These are phyloP conservation scores for Sclerotinia glacialis DNA, from an alignment of 2,329 filamentous ascomycete species.

Conservation along the genomic window DNA sequence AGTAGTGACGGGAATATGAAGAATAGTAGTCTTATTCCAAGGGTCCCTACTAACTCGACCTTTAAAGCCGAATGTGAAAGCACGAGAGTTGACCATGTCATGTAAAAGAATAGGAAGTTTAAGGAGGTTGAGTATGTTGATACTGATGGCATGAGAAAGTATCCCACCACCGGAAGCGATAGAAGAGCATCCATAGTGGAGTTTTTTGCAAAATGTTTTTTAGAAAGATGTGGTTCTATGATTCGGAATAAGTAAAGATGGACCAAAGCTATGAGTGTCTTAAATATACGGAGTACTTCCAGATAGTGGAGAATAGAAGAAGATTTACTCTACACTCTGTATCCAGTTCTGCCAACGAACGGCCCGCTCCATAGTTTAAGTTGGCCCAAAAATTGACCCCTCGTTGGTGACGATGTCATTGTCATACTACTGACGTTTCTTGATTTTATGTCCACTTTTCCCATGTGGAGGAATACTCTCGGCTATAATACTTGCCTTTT, in stretches of 20 bases:
- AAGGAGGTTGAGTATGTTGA: conserved; percentile 74
- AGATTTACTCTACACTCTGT: neutral
- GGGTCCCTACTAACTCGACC: conserved; percentile 70
- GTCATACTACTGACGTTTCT: conserved; percentile 15
- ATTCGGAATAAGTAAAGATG: neutral
- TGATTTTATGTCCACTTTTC: conserved; percentile 12
- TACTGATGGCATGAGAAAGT: conserved; percentile 58
- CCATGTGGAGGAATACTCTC: conserved; percentile 8
- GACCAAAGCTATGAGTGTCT: neutral
- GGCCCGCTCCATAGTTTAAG: conserved; percentile 8
- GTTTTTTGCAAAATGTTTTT: neutral
- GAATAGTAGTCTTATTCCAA: conserved; percentile 65
- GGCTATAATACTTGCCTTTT: neutral
- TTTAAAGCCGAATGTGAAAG: conserved; percentile 71
- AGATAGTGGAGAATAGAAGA: neutral
- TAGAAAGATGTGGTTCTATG: neutral
- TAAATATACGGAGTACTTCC: neutral
- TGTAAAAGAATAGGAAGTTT: conserved; percentile 84
- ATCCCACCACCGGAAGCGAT: conserved; percentile 69
- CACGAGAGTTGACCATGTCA: conserved; percentile 68
- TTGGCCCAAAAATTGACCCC: neutral
- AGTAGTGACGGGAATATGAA: conserved; percentile 70
- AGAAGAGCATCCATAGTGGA: conserved; percentile 61
- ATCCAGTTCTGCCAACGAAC: neutral
- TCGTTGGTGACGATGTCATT: conserved; percentile 19